Evolutionary conservation across 164 flowering plant genomes (phyloP), one percentile per base, ranked within the genome.

Genomic region (Berberis vulgaris): DNA sequence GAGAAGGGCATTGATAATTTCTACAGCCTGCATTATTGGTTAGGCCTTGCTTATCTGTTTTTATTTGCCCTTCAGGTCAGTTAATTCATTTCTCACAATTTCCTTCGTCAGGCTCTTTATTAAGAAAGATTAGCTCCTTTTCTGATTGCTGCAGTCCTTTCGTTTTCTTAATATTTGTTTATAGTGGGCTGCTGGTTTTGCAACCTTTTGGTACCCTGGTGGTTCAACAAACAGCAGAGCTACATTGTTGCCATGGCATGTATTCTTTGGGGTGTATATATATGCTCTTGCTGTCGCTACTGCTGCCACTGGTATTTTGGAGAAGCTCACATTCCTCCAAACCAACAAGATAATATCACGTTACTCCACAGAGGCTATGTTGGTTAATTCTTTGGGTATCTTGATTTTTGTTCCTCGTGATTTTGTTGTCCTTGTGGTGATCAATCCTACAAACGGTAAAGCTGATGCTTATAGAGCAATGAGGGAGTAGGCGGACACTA

Each of bases 21-120:
- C 77, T 95, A 95, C 82, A 95, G 97, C 68, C 79, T 95, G 61
- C 99, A 95, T 78, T 95, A 97, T 43, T 95, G 99, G 99, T 77
- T 94, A 72, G 99, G 99, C 62, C 79, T 94, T 40, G 87, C 87
- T 43, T 94, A 90, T 73, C 69, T 91, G 10, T 63, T 81, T 64
- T 72, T 94, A 40, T 94, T 94, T 59, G 72, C 71, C 61, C 59
- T 87, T 60, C 99, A 94, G 97, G 99, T 94, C 12, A 39, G 40
- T 65, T 49, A 10, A 3, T 57, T 53, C 41, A 49, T 13, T 10
- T 45, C 44, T 45, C 59, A 60, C 2, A 26, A 4, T 11, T 7
- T 52, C 13, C 13, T 10, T 52, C 2, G n/a, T 26, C 1, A 10
- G n/a, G 4, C 2, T 6, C 7, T 47, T 7, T 47, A 7, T 47